A percentile compares a stretch with the other conserved stretches of the same genome.
Evolutionary conservation across 306 rosid species (phyloP).

Genomic region (Parietaria judaica): DNA sequence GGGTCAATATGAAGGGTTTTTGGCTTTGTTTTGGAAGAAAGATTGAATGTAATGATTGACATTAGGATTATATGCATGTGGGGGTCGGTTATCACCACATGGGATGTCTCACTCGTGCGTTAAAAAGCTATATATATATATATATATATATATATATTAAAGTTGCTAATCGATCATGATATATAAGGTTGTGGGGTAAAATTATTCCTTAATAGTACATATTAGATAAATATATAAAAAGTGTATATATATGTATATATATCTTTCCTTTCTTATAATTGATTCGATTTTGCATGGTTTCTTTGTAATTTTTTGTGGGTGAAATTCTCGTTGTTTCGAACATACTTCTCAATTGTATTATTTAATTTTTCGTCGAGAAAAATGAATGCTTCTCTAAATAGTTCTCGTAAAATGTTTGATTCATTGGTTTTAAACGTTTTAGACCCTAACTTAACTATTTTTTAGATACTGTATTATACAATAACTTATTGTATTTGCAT

Average conservation of each 20-base stretch:
- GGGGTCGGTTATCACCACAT: conserved; percentile 41
- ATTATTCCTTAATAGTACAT: conserved; percentile 3
- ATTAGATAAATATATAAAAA: too few relatives aligned
- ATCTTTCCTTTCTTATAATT: neutral
- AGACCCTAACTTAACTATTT: too few relatives aligned
- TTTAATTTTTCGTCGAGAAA: too few relatives aligned
- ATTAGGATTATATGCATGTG: conserved; percentile 19
- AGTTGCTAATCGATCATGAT: conserved; percentile 7
- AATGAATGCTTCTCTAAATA: too few relatives aligned
- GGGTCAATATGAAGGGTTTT: conserved; percentile 14
- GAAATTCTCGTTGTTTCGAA: too few relatives aligned
- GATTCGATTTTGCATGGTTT: too few relatives aligned
- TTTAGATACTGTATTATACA: too few relatives aligned
- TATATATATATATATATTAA: conserved; percentile 6
- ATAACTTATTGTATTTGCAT: too few relatives aligned
- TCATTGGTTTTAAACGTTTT: too few relatives aligned
- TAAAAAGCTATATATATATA: conserved; percentile 14
- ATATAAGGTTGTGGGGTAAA: conserved; percentile 5
- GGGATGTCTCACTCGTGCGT: conserved; percentile 45
- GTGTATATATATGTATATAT: neutral
- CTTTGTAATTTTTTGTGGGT: too few relatives aligned
- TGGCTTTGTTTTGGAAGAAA: conserved; percentile 21
- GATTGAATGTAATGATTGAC: conserved; percentile 28
- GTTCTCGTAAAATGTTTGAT: too few relatives aligned
- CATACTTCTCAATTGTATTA: too few relatives aligned